Conservation (phyloP, 2,329 filamentous ascomycete genomes). For the Pestalotiopsis sp. region DNA sequence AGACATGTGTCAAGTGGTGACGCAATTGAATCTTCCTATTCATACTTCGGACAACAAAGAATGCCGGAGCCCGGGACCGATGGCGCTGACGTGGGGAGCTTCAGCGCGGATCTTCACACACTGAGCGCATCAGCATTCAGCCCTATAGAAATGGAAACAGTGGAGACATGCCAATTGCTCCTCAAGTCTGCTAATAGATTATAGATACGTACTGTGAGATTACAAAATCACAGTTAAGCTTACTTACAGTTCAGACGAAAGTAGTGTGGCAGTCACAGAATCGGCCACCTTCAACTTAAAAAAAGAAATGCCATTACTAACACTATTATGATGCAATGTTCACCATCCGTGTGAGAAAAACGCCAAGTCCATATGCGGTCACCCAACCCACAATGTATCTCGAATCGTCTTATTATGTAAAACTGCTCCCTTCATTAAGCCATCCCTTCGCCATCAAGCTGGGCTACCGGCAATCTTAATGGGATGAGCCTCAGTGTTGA, state of each 20-base stretch:
- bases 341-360: neutral
- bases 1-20: neutral
- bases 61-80: neutral
- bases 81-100: neutral
- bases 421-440: neutral
- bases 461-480: slow-evolving; percentile 29
- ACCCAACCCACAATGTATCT: neutral
- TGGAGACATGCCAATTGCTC: neutral
- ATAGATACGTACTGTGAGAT: neutral
- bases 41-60: slow-evolving; percentile 2
- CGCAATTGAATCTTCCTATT: slow-evolving; percentile 1
- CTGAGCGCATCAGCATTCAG: neutral
- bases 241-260: neutral
- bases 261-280: neutral
- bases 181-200: neutral
- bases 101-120: neutral
- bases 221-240: neutral
- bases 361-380: neutral
- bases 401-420: neutral
- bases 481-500: slow-evolving; percentile 48
- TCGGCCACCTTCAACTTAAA: neutral
- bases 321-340: neutral
- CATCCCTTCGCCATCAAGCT: slow-evolving; percentile 17
- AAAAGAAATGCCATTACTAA: neutral
- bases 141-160: neutral